These are phyloP conservation scores for Syzygium jambos DNA, from an alignment of 345 rosid species.

Conservation along the genomic window DNA sequence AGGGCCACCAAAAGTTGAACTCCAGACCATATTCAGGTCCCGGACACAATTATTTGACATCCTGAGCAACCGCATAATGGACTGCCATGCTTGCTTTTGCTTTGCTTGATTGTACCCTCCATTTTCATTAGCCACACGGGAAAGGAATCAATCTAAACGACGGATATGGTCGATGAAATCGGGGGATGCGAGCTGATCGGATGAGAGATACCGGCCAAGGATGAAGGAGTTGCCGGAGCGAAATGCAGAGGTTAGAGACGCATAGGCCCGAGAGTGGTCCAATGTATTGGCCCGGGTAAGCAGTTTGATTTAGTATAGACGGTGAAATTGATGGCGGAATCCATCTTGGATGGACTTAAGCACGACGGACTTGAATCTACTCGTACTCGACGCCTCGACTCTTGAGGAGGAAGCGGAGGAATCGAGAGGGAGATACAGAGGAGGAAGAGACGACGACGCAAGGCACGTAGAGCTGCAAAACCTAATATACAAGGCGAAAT, in stretches of 20 bases:
- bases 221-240: neutral
- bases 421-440: neutral
- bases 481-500: neutral
- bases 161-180: too few relatives aligned
- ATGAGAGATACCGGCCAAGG: neutral
- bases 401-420: neutral
- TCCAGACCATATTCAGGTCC: neutral
- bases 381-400: neutral
- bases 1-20: neutral
- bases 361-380: neutral
- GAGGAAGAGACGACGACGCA: neutral
- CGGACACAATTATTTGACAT: neutral
- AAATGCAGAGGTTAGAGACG: neutral
- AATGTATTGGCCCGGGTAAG: neutral
- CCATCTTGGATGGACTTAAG: neutral
- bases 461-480: neutral
- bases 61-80: neutral
- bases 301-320: neutral
- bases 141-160: neutral
- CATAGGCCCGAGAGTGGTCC: too few relatives aligned
- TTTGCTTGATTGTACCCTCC: neutral
- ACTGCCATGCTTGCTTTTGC: neutral
- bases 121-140: neutral
- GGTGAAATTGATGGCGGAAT: fast-evolving
- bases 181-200: neutral